Conservation (phyloP, 495 filamentous ascomycete genomes). For the Cryomyces antarcticus region DNA sequence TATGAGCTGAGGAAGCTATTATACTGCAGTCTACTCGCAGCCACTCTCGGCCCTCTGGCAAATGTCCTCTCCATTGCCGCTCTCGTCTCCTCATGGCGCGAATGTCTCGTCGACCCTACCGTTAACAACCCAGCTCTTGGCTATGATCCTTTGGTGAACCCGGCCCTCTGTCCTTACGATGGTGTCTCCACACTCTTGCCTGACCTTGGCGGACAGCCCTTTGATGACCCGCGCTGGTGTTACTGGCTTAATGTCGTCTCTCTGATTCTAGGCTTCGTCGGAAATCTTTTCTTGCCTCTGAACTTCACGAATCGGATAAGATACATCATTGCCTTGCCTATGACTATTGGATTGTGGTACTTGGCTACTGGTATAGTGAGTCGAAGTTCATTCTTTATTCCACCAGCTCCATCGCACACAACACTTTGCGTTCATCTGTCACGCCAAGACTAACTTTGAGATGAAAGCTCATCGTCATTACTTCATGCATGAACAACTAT, state of each 20-base stretch:
- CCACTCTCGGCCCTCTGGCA: constrained; percentile 49
- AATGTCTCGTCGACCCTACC: neutral
- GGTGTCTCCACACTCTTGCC: constrained; percentile 8
- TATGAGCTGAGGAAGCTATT: neutral
- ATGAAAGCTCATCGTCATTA: constrained; percentile 37
- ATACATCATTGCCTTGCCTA: constrained; percentile 55
- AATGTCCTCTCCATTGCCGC: constrained; percentile 62
- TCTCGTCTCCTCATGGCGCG: constrained; percentile 41
- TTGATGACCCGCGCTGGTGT: constrained; percentile 21
- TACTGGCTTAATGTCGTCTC: constrained; percentile 40
- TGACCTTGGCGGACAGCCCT: constrained; percentile 22
- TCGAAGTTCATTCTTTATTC: constrained; percentile 2
- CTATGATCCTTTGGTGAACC: neutral
- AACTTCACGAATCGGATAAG: constrained; percentile 70
- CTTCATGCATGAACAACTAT: constrained; percentile 37
- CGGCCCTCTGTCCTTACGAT: neutral
- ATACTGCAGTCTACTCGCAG: constrained; percentile 32
- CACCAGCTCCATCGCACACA: neutral
- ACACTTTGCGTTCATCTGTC: too few species aligned
- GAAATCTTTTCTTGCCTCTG: constrained; percentile 52
- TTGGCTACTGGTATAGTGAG: constrained; percentile 43
- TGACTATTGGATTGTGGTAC: constrained; percentile 49
- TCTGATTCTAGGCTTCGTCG: constrained; percentile 42
- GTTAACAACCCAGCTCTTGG: neutral
- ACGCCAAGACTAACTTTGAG: neutral